Conservation (phyloP, 2,329 filamentous ascomycete species). For the Oidium heveae region DNA sequence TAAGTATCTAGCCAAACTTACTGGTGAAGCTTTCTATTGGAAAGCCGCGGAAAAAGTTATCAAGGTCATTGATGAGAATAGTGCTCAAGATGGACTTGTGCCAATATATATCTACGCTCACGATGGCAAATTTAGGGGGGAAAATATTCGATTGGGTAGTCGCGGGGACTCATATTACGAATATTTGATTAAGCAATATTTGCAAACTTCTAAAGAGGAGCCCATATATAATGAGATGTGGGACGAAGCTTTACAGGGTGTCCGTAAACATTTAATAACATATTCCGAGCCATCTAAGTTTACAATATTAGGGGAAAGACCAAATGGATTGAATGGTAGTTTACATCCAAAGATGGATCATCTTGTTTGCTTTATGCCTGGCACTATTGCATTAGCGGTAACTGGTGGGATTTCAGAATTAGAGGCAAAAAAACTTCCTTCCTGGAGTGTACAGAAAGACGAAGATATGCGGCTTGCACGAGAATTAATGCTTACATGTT, state of each 20-base stretch:
- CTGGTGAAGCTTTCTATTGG: slow-evolving; percentile 83
- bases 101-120: slow-evolving; percentile 77
- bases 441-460: slow-evolving; percentile 58
- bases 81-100: slow-evolving; percentile 54
- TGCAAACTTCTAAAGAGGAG: slow-evolving; percentile 76
- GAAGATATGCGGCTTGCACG: slow-evolving; percentile 67
- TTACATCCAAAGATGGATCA: slow-evolving; percentile 92
- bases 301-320: slow-evolving; percentile 76
- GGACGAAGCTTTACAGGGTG: slow-evolving; percentile 59
- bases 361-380: slow-evolving; percentile 89
- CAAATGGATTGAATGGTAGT: slow-evolving; percentile 36
- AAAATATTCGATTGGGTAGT: slow-evolving; percentile 77
- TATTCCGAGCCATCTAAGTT: slow-evolving; percentile 61
- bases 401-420: slow-evolving; percentile 56
- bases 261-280: slow-evolving; percentile 77
- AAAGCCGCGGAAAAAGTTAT: slow-evolving; percentile 78
- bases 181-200: slow-evolving; percentile 94
- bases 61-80: slow-evolving; percentile 66
- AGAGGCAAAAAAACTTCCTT: slow-evolving; percentile 44
- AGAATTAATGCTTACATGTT: slow-evolving; percentile 90
- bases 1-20: slow-evolving; percentile 88
- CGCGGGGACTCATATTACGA: slow-evolving; percentile 96
- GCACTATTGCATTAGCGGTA: slow-evolving; percentile 71
- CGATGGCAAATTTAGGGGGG: slow-evolving; percentile 51
- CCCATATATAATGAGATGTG: slow-evolving; percentile 77